A percentile compares a stretch with the other conserved stretches of the same genome.
Conservation (phyloP, 2,329 filamentous ascomycete genomes). For the Kalmusia sp. region DNA sequence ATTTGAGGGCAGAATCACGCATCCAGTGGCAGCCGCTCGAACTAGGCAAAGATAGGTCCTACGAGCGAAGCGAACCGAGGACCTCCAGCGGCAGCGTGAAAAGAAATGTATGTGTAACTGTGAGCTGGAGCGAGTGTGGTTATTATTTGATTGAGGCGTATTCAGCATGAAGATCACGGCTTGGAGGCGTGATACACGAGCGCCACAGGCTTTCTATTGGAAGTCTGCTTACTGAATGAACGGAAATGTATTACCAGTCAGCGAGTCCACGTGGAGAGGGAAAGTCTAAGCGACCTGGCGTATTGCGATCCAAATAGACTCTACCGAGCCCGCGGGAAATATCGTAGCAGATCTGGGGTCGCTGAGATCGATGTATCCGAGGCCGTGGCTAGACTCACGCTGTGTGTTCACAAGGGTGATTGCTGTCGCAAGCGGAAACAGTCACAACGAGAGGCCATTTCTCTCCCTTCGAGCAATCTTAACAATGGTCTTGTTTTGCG, state of each 20-base stretch:
- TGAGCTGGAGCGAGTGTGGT: not conserved
- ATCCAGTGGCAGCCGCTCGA: not conserved
- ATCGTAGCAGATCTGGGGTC: not conserved
- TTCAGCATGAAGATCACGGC: not conserved
- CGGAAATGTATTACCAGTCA: too few relatives aligned
- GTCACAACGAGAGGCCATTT: too few relatives aligned
- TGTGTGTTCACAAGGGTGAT: too few relatives aligned
- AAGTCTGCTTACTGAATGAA: not conserved
- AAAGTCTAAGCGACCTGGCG: not conserved
- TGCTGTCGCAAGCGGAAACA: too few relatives aligned
- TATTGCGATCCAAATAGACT: too few relatives aligned
- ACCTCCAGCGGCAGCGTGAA: not conserved
- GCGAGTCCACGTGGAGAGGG: not conserved
- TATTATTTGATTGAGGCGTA: not conserved
- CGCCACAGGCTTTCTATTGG: not conserved
- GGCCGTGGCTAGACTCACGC: not conserved
- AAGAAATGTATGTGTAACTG: conserved; percentile 4
- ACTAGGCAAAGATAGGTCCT: conserved; percentile 1
- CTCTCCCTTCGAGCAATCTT: too few relatives aligned
- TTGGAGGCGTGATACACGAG: not conserved
- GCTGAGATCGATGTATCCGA: not conserved
- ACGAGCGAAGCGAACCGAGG: not conserved
- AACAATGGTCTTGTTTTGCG: too few relatives aligned
- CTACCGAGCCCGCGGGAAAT: not conserved
- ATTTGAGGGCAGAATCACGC: not conserved